phyloP scores from a whole-genome alignment of 495 filamentous ascomycete genomes.

The Pseudevernia furfuracea region DNA sequence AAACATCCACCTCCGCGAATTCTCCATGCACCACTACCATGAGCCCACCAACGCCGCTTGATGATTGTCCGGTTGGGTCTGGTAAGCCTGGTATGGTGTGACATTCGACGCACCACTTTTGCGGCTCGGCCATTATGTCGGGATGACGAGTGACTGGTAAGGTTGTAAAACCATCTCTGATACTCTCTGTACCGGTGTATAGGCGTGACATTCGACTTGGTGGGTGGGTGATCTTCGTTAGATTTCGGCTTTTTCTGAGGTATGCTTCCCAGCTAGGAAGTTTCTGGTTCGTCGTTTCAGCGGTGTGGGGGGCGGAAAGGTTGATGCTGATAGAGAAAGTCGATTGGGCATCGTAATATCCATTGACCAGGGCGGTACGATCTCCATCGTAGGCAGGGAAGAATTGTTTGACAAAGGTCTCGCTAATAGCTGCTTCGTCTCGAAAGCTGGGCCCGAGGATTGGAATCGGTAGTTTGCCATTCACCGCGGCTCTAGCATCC shows the following conservation, averaged over 20 bases:
- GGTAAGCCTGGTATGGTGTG: constrained; percentile 63
- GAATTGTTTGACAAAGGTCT: constrained; percentile 68
- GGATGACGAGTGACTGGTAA: constrained; percentile 74
- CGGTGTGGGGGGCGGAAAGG: constrained; percentile 49
- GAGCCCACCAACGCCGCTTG: constrained; percentile 63
- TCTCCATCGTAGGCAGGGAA: constrained; percentile 68
- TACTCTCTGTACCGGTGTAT: constrained; percentile 56
- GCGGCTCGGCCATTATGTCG: constrained; percentile 49
- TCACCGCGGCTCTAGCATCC: constrained; percentile 48
- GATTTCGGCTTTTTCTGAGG: constrained; percentile 73
- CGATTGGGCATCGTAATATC: constrained; percentile 70
- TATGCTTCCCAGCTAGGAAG: constrained; percentile 60
- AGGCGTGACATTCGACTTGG: constrained; percentile 54
- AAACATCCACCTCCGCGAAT: constrained; percentile 64
- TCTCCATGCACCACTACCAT: constrained; percentile 75
- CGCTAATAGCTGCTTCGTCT: constrained; percentile 66
- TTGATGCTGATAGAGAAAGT: constrained; percentile 73
- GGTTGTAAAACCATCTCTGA: constrained; percentile 56
- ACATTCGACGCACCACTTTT: constrained; percentile 76
- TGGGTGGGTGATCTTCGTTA: constrained; percentile 57
- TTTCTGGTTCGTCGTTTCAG: constrained; percentile 29
- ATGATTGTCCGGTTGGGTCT: constrained; percentile 58
- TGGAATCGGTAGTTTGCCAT: constrained; percentile 57
- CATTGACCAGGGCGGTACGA: constrained; percentile 50
- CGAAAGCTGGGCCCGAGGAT: constrained; percentile 60